Evolutionary conservation across 148 eudicot genomes (phyloP).

Genomic region (Rhododendron ovatum): DNA sequence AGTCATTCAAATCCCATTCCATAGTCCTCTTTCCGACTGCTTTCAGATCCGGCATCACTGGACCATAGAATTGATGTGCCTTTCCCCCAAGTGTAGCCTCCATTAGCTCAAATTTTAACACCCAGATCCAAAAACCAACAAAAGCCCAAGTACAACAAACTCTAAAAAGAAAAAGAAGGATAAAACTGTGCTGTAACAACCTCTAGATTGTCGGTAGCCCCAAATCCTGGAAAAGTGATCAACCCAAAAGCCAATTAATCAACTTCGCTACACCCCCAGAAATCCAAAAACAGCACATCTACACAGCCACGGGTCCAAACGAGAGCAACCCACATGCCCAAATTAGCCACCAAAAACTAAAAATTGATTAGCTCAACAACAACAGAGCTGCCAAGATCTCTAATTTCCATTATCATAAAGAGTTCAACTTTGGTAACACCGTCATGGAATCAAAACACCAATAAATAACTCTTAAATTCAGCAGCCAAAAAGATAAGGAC

Average conservation of each 20-base stretch:
- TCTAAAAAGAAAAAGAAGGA: background rate
- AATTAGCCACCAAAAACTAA: constrained; percentile 12
- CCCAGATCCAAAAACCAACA: background rate
- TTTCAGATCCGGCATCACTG: constrained; percentile 42
- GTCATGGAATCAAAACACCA: background rate
- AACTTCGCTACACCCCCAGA: constrained; percentile 22
- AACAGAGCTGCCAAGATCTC: background rate
- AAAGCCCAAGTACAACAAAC: background rate
- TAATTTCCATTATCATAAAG: constrained; percentile 5
- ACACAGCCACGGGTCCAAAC: constrained; percentile 31
- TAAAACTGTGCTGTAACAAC: background rate
- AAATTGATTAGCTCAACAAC: constrained; percentile 21
- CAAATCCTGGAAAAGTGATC: constrained; percentile 1
- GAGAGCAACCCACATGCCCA: constrained; percentile 35
- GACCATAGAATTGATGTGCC: constrained; percentile 39
- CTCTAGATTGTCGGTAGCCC: constrained; percentile 3
- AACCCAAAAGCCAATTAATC: constrained; percentile 15
- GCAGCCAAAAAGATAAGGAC: background rate
- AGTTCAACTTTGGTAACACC: background rate
- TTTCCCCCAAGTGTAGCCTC: constrained; percentile 54
- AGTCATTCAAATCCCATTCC: constrained; percentile 95
- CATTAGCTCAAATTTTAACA: constrained; percentile 25
- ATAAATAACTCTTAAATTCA: background rate
- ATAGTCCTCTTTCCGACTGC: constrained; percentile 55
- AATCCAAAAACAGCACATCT: constrained; percentile 29